phyloP scores from a whole-genome alignment of 768 basidiomycete species.

The Dictyophora rubrovolvata region DNA sequence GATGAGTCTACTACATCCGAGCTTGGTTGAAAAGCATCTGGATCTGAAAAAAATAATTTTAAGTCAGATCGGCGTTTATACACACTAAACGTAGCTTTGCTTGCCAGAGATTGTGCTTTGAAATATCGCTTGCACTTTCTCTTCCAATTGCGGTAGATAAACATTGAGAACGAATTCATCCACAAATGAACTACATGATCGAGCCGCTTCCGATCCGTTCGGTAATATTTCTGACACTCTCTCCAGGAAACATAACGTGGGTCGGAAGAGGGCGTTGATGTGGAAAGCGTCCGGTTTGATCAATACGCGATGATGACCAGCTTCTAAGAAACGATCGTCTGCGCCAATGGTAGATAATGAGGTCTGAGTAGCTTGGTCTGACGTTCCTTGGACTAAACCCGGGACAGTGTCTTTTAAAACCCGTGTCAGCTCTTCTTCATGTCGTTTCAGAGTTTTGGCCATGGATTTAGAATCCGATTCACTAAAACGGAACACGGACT shows the following conservation, averaged over 20 bases:
- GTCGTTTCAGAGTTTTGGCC: conserved; percentile 52
- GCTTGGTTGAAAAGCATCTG: conserved; percentile 85
- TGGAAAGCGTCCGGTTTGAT: conserved; percentile 91
- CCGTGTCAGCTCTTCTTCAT: conserved; percentile 79
- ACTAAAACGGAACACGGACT: conserved; percentile 85
- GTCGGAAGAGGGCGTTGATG: conserved; percentile 89
- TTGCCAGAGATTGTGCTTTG: conserved; percentile 74
- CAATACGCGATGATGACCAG: conserved; percentile 75
- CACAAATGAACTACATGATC: conserved; percentile 60
- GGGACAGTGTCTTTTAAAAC: conserved; percentile 88
- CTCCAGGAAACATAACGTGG: conserved; percentile 77
- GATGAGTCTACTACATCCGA: conserved; percentile 54
- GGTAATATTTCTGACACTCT: conserved; percentile 65
- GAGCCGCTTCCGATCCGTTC: conserved; percentile 53
- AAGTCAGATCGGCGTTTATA: neutral
- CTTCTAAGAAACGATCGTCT: conserved; percentile 64
- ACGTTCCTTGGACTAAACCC: conserved; percentile 69
- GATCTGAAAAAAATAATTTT: conserved; percentile 31
- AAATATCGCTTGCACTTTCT: conserved; percentile 81
- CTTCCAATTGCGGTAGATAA: conserved; percentile 91
- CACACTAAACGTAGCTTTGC: conserved; percentile 10
- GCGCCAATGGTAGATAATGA: conserved; percentile 49
- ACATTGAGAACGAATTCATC: conserved; percentile 91
- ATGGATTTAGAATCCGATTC: conserved; percentile 77
- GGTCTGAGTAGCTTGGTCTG: conserved; percentile 40